Percentiles rank a stretch among this genome's conserved stretches.
Conservation (phyloP, 2,329 filamentous ascomycete species). For the Beauveria medogensis region DNA sequence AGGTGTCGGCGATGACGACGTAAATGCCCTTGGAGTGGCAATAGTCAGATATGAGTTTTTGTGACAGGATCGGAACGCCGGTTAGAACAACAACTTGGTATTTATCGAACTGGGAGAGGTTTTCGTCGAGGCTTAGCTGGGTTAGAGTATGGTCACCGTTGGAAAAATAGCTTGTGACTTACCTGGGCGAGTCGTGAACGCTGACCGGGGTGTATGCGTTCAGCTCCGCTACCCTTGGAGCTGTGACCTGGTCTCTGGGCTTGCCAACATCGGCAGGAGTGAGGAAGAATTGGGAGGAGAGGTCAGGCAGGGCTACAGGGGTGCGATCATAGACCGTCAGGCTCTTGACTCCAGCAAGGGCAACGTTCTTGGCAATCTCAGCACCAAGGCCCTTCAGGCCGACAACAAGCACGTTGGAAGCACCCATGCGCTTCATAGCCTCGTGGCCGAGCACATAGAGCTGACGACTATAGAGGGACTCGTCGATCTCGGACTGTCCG, state of each 20-base stretch:
- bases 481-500: constrained; percentile 56
- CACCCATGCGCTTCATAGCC: constrained; percentile 98
- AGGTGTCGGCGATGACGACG: constrained; percentile 79
- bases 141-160: neutral
- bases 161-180: constrained; percentile 11
- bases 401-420: constrained; percentile 86
- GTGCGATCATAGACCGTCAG: constrained; percentile 86
- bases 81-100: constrained; percentile 93
- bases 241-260: constrained; percentile 77
- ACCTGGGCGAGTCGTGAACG: constrained; percentile 57
- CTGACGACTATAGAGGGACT: constrained; percentile 66
- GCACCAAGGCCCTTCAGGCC: constrained; percentile 92
- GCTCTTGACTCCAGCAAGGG: constrained; percentile 95
- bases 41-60: constrained; percentile 81
- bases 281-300: constrained; percentile 97
- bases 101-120: constrained; percentile 75
- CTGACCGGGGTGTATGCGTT: constrained; percentile 93
- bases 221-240: constrained; percentile 83
- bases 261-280: constrained; percentile 83
- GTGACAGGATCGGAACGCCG: constrained; percentile 69
- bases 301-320: constrained; percentile 74
- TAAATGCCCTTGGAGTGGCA: constrained; percentile 93
- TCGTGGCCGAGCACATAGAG: constrained; percentile 64
- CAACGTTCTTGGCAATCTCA: constrained; percentile 98
- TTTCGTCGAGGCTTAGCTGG: constrained; percentile 58